These are phyloP conservation scores for Microbotryum intermedium DNA, from an alignment of 1,284 basidiomycete genomes.

Conservation along the genomic window DNA sequence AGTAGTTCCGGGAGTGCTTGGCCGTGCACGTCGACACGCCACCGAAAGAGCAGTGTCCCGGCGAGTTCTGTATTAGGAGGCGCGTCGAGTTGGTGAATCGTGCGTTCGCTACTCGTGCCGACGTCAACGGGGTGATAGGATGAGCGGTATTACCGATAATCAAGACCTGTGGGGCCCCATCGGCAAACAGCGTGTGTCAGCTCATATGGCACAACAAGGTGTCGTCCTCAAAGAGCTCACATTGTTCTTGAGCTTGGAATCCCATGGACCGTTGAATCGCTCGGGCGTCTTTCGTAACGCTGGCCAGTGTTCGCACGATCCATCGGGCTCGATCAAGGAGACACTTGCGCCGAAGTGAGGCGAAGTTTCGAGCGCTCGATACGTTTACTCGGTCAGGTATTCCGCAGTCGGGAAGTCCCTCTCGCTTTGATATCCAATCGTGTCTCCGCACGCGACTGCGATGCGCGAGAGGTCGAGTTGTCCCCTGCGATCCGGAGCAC, in stretches of 20 bases:
- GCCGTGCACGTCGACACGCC: conserved; percentile 11
- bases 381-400: conserved; percentile 2
- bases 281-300: conserved; percentile 7
- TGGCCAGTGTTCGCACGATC: conserved; percentile 22
- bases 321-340: conserved; percentile 11
- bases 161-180: conserved; percentile 14
- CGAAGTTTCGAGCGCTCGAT: conserved; percentile 1
- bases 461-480: conserved; percentile 19
- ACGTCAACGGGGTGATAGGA: conserved; percentile 2
- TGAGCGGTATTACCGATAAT: conserved; percentile 26
- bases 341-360: conserved; percentile 13
- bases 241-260: conserved; percentile 15
- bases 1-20: conserved; percentile 1
- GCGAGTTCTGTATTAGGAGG: conserved; percentile 16
- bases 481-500: background rate
- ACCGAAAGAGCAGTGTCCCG: conserved; percentile 14
- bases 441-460: conserved; percentile 22
- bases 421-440: conserved; percentile 7
- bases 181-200: conserved; percentile 18
- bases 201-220: background rate
- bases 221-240: background rate
- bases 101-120: conserved; percentile 14
- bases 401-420: conserved; percentile 5
- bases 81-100: conserved; percentile 19
- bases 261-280: conserved; percentile 18